phyloP scores from a whole-genome alignment of 2,329 filamentous ascomycete genomes.

The Neoarthrinium moseri region DNA sequence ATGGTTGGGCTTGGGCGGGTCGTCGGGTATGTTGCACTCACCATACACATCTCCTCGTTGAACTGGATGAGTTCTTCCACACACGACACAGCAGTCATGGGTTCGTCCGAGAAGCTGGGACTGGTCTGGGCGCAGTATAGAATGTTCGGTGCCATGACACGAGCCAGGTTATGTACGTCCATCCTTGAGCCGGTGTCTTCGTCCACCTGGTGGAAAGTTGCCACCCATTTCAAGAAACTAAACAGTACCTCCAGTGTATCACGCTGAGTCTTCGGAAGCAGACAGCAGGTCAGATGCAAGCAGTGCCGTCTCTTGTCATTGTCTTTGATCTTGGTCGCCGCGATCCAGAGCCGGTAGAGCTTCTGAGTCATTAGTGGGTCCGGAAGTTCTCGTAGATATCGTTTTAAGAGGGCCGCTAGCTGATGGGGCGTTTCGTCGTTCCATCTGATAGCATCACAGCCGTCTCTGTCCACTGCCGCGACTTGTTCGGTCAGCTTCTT shows the following conservation, averaged over 20 bases:
- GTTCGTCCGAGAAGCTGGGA: slow-evolving; percentile 75
- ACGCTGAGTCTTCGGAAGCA: slow-evolving; percentile 87
- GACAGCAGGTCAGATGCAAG: slow-evolving; percentile 85
- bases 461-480: slow-evolving; percentile 81
- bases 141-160: slow-evolving; percentile 96
- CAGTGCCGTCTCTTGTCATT: slow-evolving; percentile 79
- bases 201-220: slow-evolving; percentile 94
- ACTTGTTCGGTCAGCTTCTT: slow-evolving; percentile 85
- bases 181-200: slow-evolving; percentile 98
- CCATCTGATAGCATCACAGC: slow-evolving; percentile 81
- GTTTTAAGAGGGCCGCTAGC: slow-evolving; percentile 89
- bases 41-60: slow-evolving; percentile 97
- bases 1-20: no score
- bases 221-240: slow-evolving; percentile 95
- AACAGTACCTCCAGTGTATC: slow-evolving; percentile 95
- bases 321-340: slow-evolving; percentile 83
- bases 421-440: slow-evolving; percentile 90
- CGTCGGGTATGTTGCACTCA: slow-evolving; percentile 54
- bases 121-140: slow-evolving; percentile 70
- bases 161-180: slow-evolving; percentile 96
- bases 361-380: slow-evolving; percentile 95
- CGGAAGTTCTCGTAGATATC: slow-evolving; percentile 90
- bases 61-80: slow-evolving; percentile 88
- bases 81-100: slow-evolving; percentile 89
- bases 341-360: slow-evolving; percentile 86